Conservation (phyloP, 2,329 filamentous ascomycete species). For the Penicillium expansum region DNA sequence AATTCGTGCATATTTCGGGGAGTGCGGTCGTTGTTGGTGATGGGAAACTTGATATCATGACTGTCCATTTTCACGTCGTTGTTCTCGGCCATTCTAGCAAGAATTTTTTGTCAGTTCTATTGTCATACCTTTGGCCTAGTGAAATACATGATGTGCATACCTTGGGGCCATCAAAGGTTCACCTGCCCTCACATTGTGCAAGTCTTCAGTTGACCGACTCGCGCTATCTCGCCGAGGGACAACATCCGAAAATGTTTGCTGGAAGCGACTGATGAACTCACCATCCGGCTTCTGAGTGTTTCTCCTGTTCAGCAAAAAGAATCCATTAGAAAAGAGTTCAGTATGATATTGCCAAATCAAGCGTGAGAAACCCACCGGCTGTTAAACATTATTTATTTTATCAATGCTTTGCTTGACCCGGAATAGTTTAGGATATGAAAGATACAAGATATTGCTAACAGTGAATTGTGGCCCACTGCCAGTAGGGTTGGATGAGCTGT, state of each 20-base stretch:
- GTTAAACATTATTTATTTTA: slow-evolving; percentile 43
- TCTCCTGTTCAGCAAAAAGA: slow-evolving; percentile 51
- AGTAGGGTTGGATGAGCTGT: background rate
- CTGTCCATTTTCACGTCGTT: slow-evolving; percentile 47
- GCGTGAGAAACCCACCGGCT: slow-evolving; percentile 43
- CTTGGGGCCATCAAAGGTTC: slow-evolving; percentile 25
- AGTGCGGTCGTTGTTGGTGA: slow-evolving; percentile 65
- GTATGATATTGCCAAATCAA: background rate
- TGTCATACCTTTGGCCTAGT: background rate
- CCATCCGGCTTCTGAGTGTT: slow-evolving; percentile 83
- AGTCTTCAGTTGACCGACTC: slow-evolving; percentile 26
- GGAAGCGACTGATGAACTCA: slow-evolving; percentile 80
- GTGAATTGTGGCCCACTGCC: background rate
- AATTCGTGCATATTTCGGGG: slow-evolving; percentile 79
- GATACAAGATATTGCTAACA: background rate
- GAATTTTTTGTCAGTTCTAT: background rate
- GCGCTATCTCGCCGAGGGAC: slow-evolving; percentile 48
- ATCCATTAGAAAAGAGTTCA: background rate
- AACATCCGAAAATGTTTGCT: slow-evolving; percentile 76
- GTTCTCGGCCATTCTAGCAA: slow-evolving; percentile 1
- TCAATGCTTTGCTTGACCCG: background rate
- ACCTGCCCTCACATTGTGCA: background rate
- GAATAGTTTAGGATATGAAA: background rate
- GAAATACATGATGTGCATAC: slow-evolving; percentile 16
- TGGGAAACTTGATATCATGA: slow-evolving; percentile 59